Conservation (phyloP, 257 asterid species). For the Paraleonurus japonicus region DNA sequence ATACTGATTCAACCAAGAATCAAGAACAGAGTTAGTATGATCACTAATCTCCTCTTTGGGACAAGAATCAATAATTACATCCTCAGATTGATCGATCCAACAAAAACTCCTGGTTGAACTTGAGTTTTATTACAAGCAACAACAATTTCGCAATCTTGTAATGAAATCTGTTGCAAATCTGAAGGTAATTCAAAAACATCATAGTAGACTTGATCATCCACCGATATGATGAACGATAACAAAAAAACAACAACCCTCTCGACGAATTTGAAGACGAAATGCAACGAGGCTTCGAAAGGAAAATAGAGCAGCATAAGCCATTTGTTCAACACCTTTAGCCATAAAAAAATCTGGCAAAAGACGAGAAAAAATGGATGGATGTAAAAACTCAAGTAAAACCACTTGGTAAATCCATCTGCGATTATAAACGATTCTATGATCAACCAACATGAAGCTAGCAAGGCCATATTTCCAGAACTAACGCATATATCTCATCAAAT, state of each 20-base stretch:
- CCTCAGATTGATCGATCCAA: conserved; percentile 8
- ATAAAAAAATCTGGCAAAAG: conserved; percentile 42
- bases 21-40: neutral
- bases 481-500: neutral
- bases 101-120: neutral
- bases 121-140: neutral
- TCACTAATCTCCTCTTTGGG: neutral
- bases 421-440: conserved; percentile 41
- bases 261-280: conserved; percentile 10
- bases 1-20: conserved; percentile 39
- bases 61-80: neutral
- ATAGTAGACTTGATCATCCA: conserved; percentile 16
- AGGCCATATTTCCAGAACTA: conserved; percentile 30
- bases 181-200: conserved; percentile 20
- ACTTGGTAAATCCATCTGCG: conserved; percentile 49
- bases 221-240: neutral
- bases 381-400: conserved; percentile 50
- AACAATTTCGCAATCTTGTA: neutral
- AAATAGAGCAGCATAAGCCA: conserved; percentile 15
- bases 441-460: conserved; percentile 53
- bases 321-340: conserved; percentile 30
- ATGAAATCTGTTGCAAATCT: neutral
- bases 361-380: conserved; percentile 44
- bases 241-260: neutral
- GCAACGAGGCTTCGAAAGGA: conserved; percentile 17